Base-by-base conservation (phyloP, 164 flowering plant species). In the Vitis rotundifolia region DNA sequence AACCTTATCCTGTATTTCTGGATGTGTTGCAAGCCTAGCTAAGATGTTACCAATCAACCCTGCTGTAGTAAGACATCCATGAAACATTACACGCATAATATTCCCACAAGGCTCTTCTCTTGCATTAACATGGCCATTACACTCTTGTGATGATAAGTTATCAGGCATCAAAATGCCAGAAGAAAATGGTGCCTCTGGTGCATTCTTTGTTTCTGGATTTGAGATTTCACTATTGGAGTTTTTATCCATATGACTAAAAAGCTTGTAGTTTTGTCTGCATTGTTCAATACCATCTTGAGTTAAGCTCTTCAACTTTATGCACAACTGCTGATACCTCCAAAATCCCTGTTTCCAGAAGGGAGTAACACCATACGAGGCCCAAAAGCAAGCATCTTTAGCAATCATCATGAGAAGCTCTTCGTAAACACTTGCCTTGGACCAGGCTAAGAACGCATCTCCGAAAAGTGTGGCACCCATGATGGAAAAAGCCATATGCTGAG, bases 331-430 rank as follows among this genome's bases (percentile, higher is more conserved):
- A 64, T 82, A 89, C 77, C 73, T 79, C 90, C 93, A 83, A 79
- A 85, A 89, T 60, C 83, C 85, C 19, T 57, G 75, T 70, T 81
- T 85, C 93, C 90, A 87, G 71, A 85, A 77, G n/a, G 90, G 90
- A 57, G 83, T 77, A 71, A 89, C 63, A 54, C 74, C 69, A 73
- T 85, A 89, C 18, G 93, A 89, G 19, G 90, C 88, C 90, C 90
- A 87, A 72, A 83, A 76, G 71, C 81, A 80, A 74, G 90, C 89
- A 80, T 87, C 89, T 73, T 81, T 84, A 3, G 90, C 84, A 73
- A 87, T 82, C 79, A 62, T 79, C 87, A 84, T 79, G 31, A 89
- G 81, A 16, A 89, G 85, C 73, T 87, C 89, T 71, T 87, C 86
- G 61, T 84, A 89, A 11, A 70, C 59, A 67, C 69, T 64, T 68